A percentile compares a stretch with the other conserved stretches of the same genome.
Conservation (phyloP, 73 alveolate species). For the Symbiodinium natans region DNA sequence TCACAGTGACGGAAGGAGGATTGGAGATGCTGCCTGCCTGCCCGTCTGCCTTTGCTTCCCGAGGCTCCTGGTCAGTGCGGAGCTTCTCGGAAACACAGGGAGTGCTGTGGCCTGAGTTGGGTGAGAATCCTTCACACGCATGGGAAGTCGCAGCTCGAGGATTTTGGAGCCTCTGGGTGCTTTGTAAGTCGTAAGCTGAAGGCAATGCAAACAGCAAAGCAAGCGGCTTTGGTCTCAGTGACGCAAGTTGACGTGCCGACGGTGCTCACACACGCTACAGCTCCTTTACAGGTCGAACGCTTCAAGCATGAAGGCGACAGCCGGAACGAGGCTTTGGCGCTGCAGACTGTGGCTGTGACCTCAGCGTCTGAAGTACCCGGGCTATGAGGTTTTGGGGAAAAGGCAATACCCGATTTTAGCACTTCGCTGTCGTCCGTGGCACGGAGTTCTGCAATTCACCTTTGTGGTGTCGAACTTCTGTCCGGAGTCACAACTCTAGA, state of each 20-base stretch:
- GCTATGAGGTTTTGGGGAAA: no score
- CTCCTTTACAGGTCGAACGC: not conserved
- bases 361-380: not conserved
- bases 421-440: not conserved
- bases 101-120: not conserved
- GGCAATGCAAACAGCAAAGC: slow-evolving; percentile 76
- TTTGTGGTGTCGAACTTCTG: no score
- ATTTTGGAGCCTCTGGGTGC: not conserved
- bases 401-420: not conserved
- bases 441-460: no score
- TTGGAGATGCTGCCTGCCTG: not conserved
- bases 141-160: not conserved
- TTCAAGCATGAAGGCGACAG: slow-evolving; percentile 32
- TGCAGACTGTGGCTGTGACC: slow-evolving; percentile 35
- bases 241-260: not conserved
- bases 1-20: not conserved
- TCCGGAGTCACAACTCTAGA: no score
- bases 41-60: not conserved
- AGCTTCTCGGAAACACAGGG: slow-evolving; percentile 28
- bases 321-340: slow-evolving; percentile 62
- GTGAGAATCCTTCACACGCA: not conserved
- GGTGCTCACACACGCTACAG: not conserved
- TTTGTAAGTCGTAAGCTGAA: not conserved
- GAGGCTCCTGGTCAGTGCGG: slow-evolving; percentile 57
- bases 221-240: slow-evolving; percentile 13